Evolutionary conservation across 192 early-diverging fungal species (phyloP).

Genomic region (Umbelopsis isabellina): DNA sequence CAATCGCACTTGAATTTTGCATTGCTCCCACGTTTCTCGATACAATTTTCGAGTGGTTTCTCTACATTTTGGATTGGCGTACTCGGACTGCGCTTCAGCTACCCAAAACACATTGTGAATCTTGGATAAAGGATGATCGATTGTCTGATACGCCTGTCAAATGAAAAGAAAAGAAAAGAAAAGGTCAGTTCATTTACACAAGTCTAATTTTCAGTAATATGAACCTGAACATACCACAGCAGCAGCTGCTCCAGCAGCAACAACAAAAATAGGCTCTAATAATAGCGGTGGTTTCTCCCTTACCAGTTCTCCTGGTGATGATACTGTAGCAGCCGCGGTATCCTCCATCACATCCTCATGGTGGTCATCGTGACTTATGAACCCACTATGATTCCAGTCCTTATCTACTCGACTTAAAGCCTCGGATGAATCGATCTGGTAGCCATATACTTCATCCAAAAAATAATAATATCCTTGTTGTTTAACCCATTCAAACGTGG

Average conservation of each 20-base stretch:
- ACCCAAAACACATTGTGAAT: slow-evolving; percentile 69
- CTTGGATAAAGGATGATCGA: slow-evolving; percentile 73
- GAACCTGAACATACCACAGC: slow-evolving; percentile 31
- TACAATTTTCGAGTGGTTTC: slow-evolving; percentile 51
- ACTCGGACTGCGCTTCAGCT: slow-evolving; percentile 60
- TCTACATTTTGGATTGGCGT: slow-evolving; percentile 42
- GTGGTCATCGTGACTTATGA: slow-evolving; percentile 14
- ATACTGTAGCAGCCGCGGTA: neutral
- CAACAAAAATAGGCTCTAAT: slow-evolving; percentile 45
- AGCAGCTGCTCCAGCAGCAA: slow-evolving; percentile 41
- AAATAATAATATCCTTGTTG: slow-evolving; percentile 69
- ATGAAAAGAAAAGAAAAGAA: neutral
- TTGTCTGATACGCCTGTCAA: slow-evolving; percentile 64
- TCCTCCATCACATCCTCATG: slow-evolving; percentile 1
- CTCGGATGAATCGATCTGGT: slow-evolving; percentile 42
- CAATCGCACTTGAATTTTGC: slow-evolving; percentile 44
- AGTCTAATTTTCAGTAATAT: neutral
- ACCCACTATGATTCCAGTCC: slow-evolving; percentile 22
- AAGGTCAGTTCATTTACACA: neutral
- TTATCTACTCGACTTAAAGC: slow-evolving; percentile 26
- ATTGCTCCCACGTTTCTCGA: slow-evolving; percentile 55
- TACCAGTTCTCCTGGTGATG: neutral
- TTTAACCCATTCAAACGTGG: slow-evolving; percentile 76
- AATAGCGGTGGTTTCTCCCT: slow-evolving; percentile 35
- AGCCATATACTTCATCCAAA: slow-evolving; percentile 53